phyloP scores from a whole-genome alignment of 768 basidiomycete species.

The Cytidiella melzeri region DNA sequence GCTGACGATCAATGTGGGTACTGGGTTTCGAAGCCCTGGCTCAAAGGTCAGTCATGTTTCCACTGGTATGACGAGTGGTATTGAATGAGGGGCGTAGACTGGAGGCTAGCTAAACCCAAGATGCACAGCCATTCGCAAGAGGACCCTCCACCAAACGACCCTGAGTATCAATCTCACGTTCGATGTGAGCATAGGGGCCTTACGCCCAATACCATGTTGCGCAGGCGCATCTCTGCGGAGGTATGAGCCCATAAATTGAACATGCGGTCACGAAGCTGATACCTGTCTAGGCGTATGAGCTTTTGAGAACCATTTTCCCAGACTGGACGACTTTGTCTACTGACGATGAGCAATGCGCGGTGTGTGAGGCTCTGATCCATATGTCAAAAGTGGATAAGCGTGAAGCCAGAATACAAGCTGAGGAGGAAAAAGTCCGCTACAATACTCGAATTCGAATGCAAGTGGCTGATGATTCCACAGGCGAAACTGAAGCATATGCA shows the following conservation, averaged over 20 bases:
- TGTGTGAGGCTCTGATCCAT: slow-evolving; percentile 55
- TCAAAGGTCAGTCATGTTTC: slow-evolving; percentile 49
- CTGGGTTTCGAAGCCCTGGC: slow-evolving; percentile 79
- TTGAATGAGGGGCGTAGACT: slow-evolving; percentile 44
- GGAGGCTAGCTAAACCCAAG: slow-evolving; percentile 64
- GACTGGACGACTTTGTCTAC: slow-evolving; percentile 53
- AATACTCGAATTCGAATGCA: not conserved
- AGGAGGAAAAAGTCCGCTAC: slow-evolving; percentile 65
- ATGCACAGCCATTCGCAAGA: slow-evolving; percentile 56
- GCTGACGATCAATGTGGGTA: slow-evolving; percentile 40
- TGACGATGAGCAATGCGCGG: slow-evolving; percentile 46
- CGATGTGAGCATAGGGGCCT: slow-evolving; percentile 66
- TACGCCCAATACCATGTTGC: slow-evolving; percentile 45
- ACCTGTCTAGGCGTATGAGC: slow-evolving; percentile 41
- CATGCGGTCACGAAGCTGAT: no score
- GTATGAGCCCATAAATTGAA: slow-evolving; percentile 40
- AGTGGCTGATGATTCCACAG: slow-evolving; percentile 28
- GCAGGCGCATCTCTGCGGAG: slow-evolving; percentile 57
- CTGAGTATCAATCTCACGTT: slow-evolving; percentile 53
- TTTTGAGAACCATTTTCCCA: slow-evolving; percentile 57
- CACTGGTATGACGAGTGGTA: not conserved
- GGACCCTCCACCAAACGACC: slow-evolving; percentile 65
- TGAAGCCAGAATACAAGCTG: slow-evolving; percentile 57
- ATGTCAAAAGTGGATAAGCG: slow-evolving; percentile 56
- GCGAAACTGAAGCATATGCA: slow-evolving; percentile 58